Evolutionary conservation across 192 early-diverging fungal species (phyloP).

Genomic region (Coemansia sp.): DNA sequence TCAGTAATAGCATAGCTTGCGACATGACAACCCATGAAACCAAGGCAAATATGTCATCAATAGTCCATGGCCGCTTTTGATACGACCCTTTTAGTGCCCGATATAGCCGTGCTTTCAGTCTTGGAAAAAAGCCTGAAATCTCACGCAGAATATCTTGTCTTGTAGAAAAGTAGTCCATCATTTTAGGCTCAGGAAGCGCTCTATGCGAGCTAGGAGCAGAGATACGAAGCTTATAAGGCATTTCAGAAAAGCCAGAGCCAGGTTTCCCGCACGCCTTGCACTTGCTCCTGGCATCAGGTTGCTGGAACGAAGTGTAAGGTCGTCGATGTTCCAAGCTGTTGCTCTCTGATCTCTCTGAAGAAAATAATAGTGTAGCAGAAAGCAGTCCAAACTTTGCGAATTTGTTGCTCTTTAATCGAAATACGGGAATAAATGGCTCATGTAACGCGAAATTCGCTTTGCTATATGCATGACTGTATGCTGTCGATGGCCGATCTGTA

Average conservation of each 20-base stretch:
- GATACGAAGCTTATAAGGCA: slow-evolving; percentile 2
- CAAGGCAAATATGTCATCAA: slow-evolving; percentile 88
- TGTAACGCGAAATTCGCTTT: too few species aligned
- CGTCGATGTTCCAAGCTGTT: background rate
- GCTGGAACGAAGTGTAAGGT: background rate
- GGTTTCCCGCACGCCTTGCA: background rate
- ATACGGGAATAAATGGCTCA: background rate
- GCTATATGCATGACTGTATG: too few species aligned
- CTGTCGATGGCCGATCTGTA: too few species aligned
- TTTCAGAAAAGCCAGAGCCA: background rate
- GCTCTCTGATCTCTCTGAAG: slow-evolving; percentile 7
- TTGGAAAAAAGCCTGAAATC: slow-evolving; percentile 58
- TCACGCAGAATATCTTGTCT: slow-evolving; percentile 57
- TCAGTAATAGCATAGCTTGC: slow-evolving; percentile 77
- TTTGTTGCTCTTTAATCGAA: slow-evolving; percentile 3
- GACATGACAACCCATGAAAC: slow-evolving; percentile 86
- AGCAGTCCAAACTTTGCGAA: slow-evolving; percentile 27
- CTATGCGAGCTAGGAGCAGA: slow-evolving; percentile 20
- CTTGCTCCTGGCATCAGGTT: background rate
- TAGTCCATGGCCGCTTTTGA: slow-evolving; percentile 69
- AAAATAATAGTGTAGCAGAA: slow-evolving; percentile 16
- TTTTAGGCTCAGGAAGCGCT: slow-evolving; percentile 31
- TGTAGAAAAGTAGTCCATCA: slow-evolving; percentile 30
- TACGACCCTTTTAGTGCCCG: slow-evolving; percentile 60
- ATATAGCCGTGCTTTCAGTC: slow-evolving; percentile 61